These are phyloP conservation scores for Peronospora destructor DNA, from an alignment of 352 stramenopile species.

Conservation along the genomic window DNA sequence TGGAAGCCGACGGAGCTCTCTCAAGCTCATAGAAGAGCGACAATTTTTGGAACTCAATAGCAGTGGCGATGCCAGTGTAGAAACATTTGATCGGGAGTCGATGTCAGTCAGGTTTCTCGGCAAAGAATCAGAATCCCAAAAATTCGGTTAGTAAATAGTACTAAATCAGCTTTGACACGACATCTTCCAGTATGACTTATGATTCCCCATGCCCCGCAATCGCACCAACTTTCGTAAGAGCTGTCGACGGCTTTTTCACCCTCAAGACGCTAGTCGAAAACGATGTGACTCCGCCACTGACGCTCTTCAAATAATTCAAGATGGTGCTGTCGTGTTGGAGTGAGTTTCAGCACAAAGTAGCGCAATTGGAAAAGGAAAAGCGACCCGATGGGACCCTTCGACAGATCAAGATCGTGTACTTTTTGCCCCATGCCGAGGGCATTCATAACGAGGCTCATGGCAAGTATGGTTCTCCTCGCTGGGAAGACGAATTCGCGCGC, in stretches of 20 bases:
- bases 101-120: no score
- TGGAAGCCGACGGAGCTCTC: no score
- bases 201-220: neutral
- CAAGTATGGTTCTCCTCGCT: constrained; percentile 49
- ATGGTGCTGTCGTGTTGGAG: constrained; percentile 24
- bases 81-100: no score
- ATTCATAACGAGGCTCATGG: constrained; percentile 63
- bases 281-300: constrained; percentile 1
- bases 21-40: no score
- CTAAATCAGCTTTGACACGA: no score
- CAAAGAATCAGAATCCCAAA: no score
- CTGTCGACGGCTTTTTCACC: constrained; percentile 21
- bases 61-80: no score
- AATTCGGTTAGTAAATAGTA: no score
- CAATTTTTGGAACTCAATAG: no score
- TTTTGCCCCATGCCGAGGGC: constrained; percentile 68
- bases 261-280: constrained; percentile 1
- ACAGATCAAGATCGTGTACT: constrained; percentile 70
- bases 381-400: constrained; percentile 1
- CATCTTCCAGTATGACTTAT: constrained; percentile 4
- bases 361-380: constrained; percentile 21
- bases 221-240: constrained; percentile 10
- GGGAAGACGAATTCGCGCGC: constrained; percentile 61
- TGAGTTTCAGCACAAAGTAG: constrained; percentile 22
- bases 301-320: constrained; percentile 34